These are phyloP conservation scores for Cyberlindnera bimundalis DNA, from an alignment of 805 yeast genomes.

Conservation along the genomic window DNA sequence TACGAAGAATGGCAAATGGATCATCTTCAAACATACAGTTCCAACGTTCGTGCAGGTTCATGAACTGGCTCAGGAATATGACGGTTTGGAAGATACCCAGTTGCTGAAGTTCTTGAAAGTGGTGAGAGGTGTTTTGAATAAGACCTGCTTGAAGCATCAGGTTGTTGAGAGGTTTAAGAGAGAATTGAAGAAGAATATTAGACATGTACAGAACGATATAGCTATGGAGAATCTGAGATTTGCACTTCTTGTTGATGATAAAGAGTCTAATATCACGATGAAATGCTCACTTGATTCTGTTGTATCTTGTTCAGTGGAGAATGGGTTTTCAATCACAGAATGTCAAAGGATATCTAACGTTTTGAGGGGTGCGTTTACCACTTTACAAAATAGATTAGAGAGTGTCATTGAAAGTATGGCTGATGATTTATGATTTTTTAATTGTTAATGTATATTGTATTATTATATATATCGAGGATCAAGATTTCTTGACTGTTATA, in stretches of 20 bases:
- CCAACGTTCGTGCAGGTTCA: conserved; percentile 28
- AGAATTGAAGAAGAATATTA: conserved; percentile 9
- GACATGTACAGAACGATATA: conserved; percentile 22
- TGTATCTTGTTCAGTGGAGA: conserved; percentile 16
- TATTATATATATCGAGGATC: too few relatives aligned
- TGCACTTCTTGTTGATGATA: conserved; percentile 12
- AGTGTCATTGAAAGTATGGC: conserved; percentile 21
- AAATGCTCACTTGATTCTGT: conserved; percentile 17
- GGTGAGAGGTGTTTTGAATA: conserved; percentile 16
- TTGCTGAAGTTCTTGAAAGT: conserved; percentile 15
- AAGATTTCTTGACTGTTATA: too few relatives aligned
- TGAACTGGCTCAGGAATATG: conserved; percentile 17
- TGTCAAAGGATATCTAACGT: conserved; percentile 18
- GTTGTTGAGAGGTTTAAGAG: conserved; percentile 14
- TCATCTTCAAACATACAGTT: conserved; percentile 35
- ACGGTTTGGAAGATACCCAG: conserved; percentile 16
- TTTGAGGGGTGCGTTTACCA: conserved; percentile 19
- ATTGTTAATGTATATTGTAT: neutral
- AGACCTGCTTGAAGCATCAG: conserved; percentile 23
- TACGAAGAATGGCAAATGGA: conserved; percentile 30
- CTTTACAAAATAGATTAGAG: conserved; percentile 14
- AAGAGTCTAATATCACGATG: conserved; percentile 11
- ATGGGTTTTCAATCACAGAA: conserved; percentile 8
- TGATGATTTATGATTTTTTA: conserved; percentile 3
- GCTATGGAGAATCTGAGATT: conserved; percentile 20